phyloP scores from a whole-genome alignment of 495 filamentous ascomycete species.

The Hypoxylon fragiforme region DNA sequence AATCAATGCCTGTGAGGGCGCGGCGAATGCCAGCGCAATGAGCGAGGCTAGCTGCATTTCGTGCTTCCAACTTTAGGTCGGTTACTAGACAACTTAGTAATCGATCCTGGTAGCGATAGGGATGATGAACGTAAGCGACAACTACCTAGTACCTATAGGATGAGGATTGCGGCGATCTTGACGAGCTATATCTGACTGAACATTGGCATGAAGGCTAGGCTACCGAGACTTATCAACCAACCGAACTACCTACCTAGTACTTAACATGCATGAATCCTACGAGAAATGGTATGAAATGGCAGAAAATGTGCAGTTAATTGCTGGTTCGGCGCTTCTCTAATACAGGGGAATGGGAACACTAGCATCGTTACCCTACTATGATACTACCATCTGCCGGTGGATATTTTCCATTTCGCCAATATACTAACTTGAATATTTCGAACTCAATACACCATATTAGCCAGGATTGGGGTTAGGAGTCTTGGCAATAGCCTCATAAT shows the following conservation, averaged over 20 bases:
- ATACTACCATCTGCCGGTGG: not conserved
- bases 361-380: not conserved
- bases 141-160: too few species aligned
- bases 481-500: not conserved
- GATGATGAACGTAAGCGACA: too few species aligned
- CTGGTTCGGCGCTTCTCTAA: not conserved
- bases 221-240: too few species aligned
- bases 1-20: slow-evolving; percentile 44
- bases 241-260: too few species aligned
- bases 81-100: too few species aligned
- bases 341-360: not conserved
- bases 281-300: too few species aligned
- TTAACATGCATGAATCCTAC: too few species aligned
- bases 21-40: slow-evolving; percentile 42
- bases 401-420: not conserved
- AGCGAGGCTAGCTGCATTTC: slow-evolving; percentile 45
- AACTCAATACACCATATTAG: not conserved
- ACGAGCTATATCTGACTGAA: too few species aligned
- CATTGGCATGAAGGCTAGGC: too few species aligned
- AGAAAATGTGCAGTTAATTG: not conserved
- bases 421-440: not conserved
- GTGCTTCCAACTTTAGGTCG: not conserved
- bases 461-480: not conserved
- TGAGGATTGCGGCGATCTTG: too few species aligned
- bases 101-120: too few species aligned